Conservation (phyloP, 2,329 filamentous ascomycete species). For the Microdochium nivale region DNA sequence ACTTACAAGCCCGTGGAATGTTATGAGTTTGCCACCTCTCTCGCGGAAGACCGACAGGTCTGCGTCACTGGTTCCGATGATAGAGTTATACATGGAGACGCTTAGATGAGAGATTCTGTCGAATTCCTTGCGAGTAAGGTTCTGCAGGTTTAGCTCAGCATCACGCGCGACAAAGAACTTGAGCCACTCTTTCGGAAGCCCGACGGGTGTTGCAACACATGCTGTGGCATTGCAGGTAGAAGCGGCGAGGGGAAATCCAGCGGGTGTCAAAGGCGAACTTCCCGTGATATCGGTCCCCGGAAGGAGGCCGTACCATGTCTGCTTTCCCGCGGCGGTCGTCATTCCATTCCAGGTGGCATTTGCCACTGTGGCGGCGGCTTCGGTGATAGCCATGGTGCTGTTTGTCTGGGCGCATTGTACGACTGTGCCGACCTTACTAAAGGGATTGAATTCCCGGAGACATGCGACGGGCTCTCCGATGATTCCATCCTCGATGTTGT, state of each 20-base stretch:
- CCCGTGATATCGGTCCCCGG: slow-evolving; percentile 4
- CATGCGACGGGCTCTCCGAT: slow-evolving; percentile 26
- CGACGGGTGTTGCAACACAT: neutral
- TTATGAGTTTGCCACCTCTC: slow-evolving; percentile 38
- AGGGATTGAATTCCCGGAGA: slow-evolving; percentile 9
- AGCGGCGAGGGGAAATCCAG: neutral
- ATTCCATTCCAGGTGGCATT: slow-evolving; percentile 6
- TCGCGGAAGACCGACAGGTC: slow-evolving; percentile 33
- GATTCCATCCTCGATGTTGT: slow-evolving; percentile 29
- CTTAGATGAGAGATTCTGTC: slow-evolving; percentile 1
- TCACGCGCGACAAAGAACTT: slow-evolving; percentile 5
- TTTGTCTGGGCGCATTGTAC: neutral
- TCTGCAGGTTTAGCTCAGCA: slow-evolving; percentile 1
- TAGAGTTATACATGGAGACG: slow-evolving; percentile 3
- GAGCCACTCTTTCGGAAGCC: slow-evolving; percentile 3
- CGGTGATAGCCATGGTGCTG: slow-evolving; percentile 1
- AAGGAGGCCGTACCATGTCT: slow-evolving; percentile 2
- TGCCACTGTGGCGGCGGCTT: slow-evolving; percentile 1
- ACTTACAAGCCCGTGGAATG: slow-evolving; percentile 32
- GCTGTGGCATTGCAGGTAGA: neutral
- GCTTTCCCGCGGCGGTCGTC: neutral
- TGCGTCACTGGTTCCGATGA: slow-evolving; percentile 16
- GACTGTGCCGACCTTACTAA: slow-evolving; percentile 1
- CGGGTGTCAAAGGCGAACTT: neutral
- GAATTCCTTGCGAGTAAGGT: slow-evolving; percentile 4